Conservation (phyloP, 805 yeast genomes). For the Torulaspora delbrueckii region DNA sequence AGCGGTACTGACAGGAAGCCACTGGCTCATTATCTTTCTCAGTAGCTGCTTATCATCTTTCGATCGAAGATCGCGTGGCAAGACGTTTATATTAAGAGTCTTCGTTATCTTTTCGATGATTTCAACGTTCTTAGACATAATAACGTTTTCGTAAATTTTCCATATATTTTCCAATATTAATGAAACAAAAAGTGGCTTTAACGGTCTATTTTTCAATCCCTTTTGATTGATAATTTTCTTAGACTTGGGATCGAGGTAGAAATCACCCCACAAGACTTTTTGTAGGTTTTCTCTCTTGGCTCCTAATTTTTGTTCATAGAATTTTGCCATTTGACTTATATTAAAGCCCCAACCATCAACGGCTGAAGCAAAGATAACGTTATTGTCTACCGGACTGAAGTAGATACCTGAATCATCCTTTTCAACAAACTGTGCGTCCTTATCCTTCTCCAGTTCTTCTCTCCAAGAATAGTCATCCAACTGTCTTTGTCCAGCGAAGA, state of each 20-base stretch:
- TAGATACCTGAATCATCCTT: slow-evolving; percentile 76
- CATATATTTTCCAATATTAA: slow-evolving; percentile 85
- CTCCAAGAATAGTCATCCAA: slow-evolving; percentile 77
- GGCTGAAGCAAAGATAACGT: slow-evolving; percentile 87
- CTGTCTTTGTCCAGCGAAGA: slow-evolving; percentile 89
- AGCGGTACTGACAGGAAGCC: slow-evolving; percentile 91
- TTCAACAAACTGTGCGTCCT: slow-evolving; percentile 56
- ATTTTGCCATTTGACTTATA: slow-evolving; percentile 78
- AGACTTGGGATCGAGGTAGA: slow-evolving; percentile 79
- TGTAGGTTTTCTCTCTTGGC: slow-evolving; percentile 73
- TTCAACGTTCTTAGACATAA: slow-evolving; percentile 60
- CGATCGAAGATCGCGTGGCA: slow-evolving; percentile 72
- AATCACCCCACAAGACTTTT: slow-evolving; percentile 96
- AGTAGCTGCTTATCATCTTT: slow-evolving; percentile 66
- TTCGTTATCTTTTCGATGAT: slow-evolving; percentile 68
- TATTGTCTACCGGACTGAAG: slow-evolving; percentile 81
- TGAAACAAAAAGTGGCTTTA: slow-evolving; percentile 82
- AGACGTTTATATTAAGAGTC: slow-evolving; percentile 61
- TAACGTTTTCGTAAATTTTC: slow-evolving; percentile 76
- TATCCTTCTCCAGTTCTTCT: slow-evolving; percentile 51
- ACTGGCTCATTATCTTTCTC: slow-evolving; percentile 72
- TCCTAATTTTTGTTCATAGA: slow-evolving; percentile 80
- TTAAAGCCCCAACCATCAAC: slow-evolving; percentile 98
- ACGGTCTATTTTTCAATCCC: slow-evolving; percentile 52
- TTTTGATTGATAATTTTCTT: slow-evolving; percentile 72